Evolutionary conservation across 202 grass and related monocot species (phyloP), one percentile per base, ranked within the genome.

Genomic region (Musa balbisiana): DNA sequence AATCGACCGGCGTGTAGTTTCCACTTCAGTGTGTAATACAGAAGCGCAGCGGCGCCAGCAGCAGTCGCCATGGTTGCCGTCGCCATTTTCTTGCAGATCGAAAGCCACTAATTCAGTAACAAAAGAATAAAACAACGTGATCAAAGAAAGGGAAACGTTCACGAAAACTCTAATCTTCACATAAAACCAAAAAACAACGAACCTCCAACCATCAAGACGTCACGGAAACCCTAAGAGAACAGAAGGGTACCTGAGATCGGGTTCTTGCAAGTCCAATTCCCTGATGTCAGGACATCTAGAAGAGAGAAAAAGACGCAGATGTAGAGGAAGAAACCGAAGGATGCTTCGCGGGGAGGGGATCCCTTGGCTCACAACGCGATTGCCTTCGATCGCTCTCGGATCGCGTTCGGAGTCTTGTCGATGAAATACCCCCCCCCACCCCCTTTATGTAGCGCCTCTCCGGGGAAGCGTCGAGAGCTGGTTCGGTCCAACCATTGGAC

Each of bases 41-140:
- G 80, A 64, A 98, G 87, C 0, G 91, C 95, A 0, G 95, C 89
- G 0, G 95, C 95, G 3, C 95, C 95, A 0, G 95, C 91, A 0
- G 95, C 89, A 0, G 91, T 98, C 11, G 95, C 95, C 95, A 98
- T 83, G 9, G 95, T 92, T 8, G 95, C 91, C 0, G 95, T 94
- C 4, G 95, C 95, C 95, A 98, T 98, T 3, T 9, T 21, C 52
- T 55, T 64, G 53, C 62, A 16, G 55, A 72, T 19, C 33, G 8
- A 73, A 14, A 16, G 66, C 23, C 23, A 10, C n/a, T 4, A 29
- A 69, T 43, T 43, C 33, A 49, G 14, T 17, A 69, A 49, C 43
- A 69, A 64, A 22, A 24, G 2, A 25, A 9, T 20, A 10, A 23
- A 24, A 64, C 19, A 10, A 11, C 10, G 23, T 64, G 1, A 24